These are phyloP conservation scores for Arctostaphylos glauca DNA, from an alignment of 148 eudicot genomes.

Conservation along the genomic window DNA sequence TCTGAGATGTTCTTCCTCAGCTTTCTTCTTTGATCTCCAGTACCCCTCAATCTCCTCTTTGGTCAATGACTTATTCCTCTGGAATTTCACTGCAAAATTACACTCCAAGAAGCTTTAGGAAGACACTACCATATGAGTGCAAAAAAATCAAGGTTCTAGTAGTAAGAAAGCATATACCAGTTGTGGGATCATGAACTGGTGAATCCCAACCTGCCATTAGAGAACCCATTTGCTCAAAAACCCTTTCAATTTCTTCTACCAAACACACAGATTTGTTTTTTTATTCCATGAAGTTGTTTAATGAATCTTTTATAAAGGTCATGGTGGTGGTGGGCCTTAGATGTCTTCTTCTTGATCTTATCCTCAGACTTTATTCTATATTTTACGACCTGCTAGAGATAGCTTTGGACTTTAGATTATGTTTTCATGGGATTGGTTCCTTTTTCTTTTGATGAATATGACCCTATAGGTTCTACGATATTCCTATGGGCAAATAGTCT, in stretches of 20 bases:
- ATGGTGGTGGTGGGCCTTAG: neutral
- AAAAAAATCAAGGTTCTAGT: neutral
- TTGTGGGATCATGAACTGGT: slow-evolving; percentile 40
- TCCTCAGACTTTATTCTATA: neutral
- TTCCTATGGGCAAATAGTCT: neutral
- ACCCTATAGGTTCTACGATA: neutral
- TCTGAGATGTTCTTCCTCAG: slow-evolving; percentile 48
- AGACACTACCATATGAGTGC: neutral
- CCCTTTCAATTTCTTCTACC: neutral
- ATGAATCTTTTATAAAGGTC: neutral
- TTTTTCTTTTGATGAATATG: neutral
- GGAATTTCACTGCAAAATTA: slow-evolving; percentile 30
- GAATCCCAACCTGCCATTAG: slow-evolving; percentile 70
- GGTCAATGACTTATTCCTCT: slow-evolving; percentile 69
- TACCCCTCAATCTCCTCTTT: slow-evolving; percentile 60
- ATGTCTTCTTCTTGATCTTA: slow-evolving; percentile 5
- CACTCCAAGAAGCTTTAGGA: neutral
- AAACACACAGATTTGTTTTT: neutral
- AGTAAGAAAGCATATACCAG: slow-evolving; percentile 28
- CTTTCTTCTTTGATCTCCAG: slow-evolving; percentile 60
- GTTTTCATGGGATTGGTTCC: neutral
- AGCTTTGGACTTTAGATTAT: neutral
- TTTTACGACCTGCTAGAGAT: neutral
- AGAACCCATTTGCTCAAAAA: slow-evolving; percentile 47
- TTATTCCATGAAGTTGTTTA: neutral